These are phyloP conservation scores for Ustulina deusta DNA, from an alignment of 2,329 filamentous ascomycete species.

Conservation along the genomic window DNA sequence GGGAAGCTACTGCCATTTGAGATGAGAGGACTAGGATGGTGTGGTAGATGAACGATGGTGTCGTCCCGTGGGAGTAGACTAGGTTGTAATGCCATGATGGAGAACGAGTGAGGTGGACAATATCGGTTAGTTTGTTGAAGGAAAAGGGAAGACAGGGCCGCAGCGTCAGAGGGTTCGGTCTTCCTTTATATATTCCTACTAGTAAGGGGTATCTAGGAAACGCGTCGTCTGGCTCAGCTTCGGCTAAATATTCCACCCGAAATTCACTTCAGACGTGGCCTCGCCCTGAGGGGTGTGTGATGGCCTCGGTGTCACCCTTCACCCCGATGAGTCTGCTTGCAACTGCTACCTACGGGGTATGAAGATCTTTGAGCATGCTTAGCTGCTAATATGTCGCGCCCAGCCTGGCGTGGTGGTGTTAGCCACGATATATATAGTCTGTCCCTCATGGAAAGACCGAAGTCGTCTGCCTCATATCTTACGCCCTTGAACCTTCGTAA, in stretches of 20 bases:
- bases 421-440: constrained; percentile 2
- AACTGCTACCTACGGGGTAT: neutral
- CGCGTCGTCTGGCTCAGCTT: constrained; percentile 3
- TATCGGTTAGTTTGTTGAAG: neutral
- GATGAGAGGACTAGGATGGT: too few species aligned
- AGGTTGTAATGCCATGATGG: too few species aligned
- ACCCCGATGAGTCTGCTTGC: neutral
- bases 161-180: too few species aligned
- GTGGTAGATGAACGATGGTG: too few species aligned
- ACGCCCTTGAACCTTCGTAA: neutral
- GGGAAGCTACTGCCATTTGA: too few species aligned
- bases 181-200: too few species aligned
- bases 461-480: neutral
- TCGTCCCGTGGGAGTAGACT: too few species aligned
- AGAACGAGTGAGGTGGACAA: too few species aligned
- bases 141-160: neutral
- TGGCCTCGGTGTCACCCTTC: constrained; percentile 1
- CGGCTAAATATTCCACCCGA: constrained; percentile 2
- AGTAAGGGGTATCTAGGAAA: too few species aligned
- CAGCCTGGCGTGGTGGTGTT: neutral
- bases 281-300: constrained; percentile 3
- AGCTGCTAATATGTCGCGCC: neutral
- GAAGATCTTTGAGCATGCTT: neutral
- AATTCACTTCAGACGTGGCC: neutral
- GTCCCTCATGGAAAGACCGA: neutral